phyloP scores from a whole-genome alignment of 2,329 filamentous ascomycete species.

The Stagonosporopsis cucurbitacearum region DNA sequence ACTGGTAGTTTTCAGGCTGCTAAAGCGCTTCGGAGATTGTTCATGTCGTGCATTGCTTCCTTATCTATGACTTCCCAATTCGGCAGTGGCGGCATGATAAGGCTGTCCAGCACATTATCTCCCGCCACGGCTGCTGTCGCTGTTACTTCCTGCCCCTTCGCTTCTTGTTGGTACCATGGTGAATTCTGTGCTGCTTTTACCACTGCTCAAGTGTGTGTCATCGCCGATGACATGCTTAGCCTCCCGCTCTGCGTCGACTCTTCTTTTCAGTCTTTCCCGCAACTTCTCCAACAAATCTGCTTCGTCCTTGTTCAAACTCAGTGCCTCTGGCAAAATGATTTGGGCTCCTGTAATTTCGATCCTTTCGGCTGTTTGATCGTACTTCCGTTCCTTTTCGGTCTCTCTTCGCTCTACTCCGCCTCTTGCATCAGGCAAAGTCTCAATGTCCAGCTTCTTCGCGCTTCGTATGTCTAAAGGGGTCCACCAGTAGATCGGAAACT shows the following conservation, averaged over 20 bases:
- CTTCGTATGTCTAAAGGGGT: constrained; percentile 49
- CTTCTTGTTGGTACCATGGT: constrained; percentile 28
- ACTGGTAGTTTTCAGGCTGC: not conserved
- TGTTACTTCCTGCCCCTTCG: constrained; percentile 18
- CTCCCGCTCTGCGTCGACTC: constrained; percentile 14
- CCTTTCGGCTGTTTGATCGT: constrained; percentile 21
- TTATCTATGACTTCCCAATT: constrained; percentile 14
- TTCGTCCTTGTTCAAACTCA: constrained; percentile 47
- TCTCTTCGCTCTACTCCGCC: constrained; percentile 30
- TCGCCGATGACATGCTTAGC: constrained; percentile 19
- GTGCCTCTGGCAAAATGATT: constrained; percentile 45
- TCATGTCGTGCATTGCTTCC: constrained; percentile 4
- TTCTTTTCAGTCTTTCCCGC: constrained; percentile 39
- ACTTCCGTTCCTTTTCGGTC: constrained; percentile 23
- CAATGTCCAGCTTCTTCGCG: constrained; percentile 29
- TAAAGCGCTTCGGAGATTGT: constrained; percentile 10
- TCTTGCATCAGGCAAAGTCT: constrained; percentile 30
- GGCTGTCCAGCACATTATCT: not conserved
- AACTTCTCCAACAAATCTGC: constrained; percentile 45
- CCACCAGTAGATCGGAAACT: constrained; percentile 59
- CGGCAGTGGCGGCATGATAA: constrained; percentile 5
- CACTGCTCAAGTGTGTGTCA: constrained; percentile 17
- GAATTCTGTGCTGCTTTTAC: constrained; percentile 30
- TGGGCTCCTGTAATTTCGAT: constrained; percentile 43
- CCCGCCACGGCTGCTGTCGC: constrained; percentile 7